A percentile compares a stretch with the other conserved stretches of the same genome.
Conservation (phyloP, 306 rosid genomes). For the Albizia julibrissin region DNA sequence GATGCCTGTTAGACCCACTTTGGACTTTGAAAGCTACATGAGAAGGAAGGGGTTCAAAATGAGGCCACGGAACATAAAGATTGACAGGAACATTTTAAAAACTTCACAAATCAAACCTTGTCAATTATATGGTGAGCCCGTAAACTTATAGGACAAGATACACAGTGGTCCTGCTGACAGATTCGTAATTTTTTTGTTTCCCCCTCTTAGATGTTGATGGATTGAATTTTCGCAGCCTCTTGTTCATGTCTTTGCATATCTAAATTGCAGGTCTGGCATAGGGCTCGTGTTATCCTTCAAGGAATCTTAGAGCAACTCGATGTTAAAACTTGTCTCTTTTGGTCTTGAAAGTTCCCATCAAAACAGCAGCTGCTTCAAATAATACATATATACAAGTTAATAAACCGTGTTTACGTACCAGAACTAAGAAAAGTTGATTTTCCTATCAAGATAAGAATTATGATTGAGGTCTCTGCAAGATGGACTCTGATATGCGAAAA, state of each 20-base stretch:
- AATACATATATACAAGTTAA: background rate
- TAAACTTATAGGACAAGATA: slow-evolving; percentile 18
- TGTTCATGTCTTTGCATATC: background rate
- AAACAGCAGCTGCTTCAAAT: background rate
- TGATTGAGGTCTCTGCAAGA: background rate
- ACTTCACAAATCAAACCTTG: slow-evolving; percentile 4
- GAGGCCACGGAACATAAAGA: slow-evolving; percentile 6
- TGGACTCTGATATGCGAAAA: background rate
- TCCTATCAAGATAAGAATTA: background rate
- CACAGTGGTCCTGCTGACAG: slow-evolving; percentile 32
- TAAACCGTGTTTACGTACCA: background rate
- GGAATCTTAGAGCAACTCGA: slow-evolving; percentile 27
- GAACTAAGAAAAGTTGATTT: background rate
- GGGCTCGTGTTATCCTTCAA: background rate
- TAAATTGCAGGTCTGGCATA: background rate
- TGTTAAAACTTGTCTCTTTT: slow-evolving; percentile 12
- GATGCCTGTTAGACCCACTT: background rate
- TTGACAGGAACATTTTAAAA: slow-evolving; percentile 7
- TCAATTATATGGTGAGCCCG: background rate
- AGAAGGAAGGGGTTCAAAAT: slow-evolving; percentile 10
- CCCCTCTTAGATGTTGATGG: slow-evolving; percentile 29
- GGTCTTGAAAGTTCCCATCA: background rate
- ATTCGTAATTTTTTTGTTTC: slow-evolving; percentile 24
- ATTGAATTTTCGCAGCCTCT: background rate
- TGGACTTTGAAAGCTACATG: slow-evolving; percentile 29